Base-by-base conservation (phyloP, 2,329 filamentous ascomycete species). In the Penicillium sclerotiorum region DNA sequence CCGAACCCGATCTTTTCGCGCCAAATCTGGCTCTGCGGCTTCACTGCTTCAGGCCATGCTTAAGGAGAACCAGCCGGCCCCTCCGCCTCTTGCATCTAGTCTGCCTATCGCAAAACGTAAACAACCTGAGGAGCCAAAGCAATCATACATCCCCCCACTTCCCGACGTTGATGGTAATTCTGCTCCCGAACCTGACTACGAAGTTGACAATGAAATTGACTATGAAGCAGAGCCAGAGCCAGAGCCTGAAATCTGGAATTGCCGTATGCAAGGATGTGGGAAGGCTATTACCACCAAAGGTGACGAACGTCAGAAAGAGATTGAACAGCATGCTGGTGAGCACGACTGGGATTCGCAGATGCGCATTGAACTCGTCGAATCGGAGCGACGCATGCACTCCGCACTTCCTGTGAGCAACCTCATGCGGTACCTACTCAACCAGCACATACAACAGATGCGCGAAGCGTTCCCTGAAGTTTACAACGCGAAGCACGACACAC, bases 301-400 rank as follows among this genome's bases (percentile, higher is more conserved):
- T n/a, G 27, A 44, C 4, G 49, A 61, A 36, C 59, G 59, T 35
- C 45, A 53, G 41, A 53, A 58, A 23, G 51, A 60, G 6, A 55
- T 62, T 17, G 58, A 57, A 15, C 49, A 48, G 4, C 59, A 62
- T 33, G 59, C 58, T 18, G 49, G 50, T 9, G 59, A 62, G 27
- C 59, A 62, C 43, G 59, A 62, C 22, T 62, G 59, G 59, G 53
- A 62, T 8, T 54, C 30, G 5, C 59, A 62, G 33, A 62, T 62
- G 59, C 54, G 58, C 21, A 55, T 62, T n/a, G 59, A 62, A 23
- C 41, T 62, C 8, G 53, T 62, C 17, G 59, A 62, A 30, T 30
- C 55, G 8, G 59, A 62, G 38, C 58, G 52, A 41, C 59, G 59
- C 32, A 58, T 62, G 58, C 59, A 61, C 21, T 49, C 57, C 2